phyloP scores from a whole-genome alignment of 192 early-diverging fungal genomes.

The Gryganskiella cystojenkinii region DNA sequence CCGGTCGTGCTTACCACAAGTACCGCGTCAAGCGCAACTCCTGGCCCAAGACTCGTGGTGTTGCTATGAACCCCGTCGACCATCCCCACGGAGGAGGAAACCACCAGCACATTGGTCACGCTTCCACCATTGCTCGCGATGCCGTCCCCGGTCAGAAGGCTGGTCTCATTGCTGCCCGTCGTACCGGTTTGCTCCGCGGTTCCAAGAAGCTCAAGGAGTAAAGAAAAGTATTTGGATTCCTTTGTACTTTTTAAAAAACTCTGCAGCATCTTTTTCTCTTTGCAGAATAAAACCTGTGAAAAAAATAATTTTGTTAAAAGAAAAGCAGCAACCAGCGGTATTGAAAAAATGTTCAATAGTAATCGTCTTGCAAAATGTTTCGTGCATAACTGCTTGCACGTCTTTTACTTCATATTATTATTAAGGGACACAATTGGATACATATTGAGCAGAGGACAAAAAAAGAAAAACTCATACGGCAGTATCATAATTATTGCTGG shows the following conservation, averaged over 20 bases:
- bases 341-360: too few relatives aligned
- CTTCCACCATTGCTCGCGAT: slow-evolving; percentile 94
- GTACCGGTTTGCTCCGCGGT: slow-evolving; percentile 99
- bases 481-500: slow-evolving; percentile 9
- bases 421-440: too few relatives aligned
- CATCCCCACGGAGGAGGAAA: slow-evolving; percentile 99
- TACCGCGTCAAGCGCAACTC: slow-evolving; percentile 98
- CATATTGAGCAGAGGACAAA: too few relatives aligned
- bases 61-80: slow-evolving; percentile 99
- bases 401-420: too few relatives aligned
- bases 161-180: slow-evolving; percentile 89
- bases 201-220: slow-evolving; percentile 95
- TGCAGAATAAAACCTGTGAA: slow-evolving; percentile 5
- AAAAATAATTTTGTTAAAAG: slow-evolving; percentile 5
- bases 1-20: slow-evolving; percentile 99
- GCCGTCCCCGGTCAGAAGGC: slow-evolving; percentile 97
- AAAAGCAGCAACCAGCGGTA: too few relatives aligned
- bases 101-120: slow-evolving; percentile 99
- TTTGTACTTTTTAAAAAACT: slow-evolving; percentile 27
- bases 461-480: too few relatives aligned
- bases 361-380: too few relatives aligned
- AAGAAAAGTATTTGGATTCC: slow-evolving; percentile 10
- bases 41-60: slow-evolving; percentile 99
- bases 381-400: too few relatives aligned
- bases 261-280: slow-evolving; percentile 10